Base-by-base conservation (phyloP, 768 basidiomycete species). In the Tylopilus plumbeoviolaceoides region DNA sequence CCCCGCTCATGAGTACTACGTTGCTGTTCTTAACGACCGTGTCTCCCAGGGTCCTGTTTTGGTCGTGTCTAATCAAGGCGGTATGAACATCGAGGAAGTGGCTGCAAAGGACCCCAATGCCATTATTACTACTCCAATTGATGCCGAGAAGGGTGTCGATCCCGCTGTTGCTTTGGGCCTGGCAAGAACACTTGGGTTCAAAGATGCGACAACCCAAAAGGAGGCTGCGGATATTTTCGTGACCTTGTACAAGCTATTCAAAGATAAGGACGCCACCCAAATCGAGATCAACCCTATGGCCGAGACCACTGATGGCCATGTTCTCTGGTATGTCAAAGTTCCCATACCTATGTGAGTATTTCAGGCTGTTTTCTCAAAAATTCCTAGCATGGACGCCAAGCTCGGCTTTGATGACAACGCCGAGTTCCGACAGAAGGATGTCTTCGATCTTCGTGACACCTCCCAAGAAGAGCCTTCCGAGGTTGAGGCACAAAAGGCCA, bases 11-110 rank as follows among this genome's bases (percentile, higher is more conserved):
- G 97, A 99, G 70, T 98, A 98, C 78, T 99, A 99, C 65, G 89
- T 95, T 47, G 97, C 97, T 14, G 83, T 98, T 30, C 82, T 99
- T 50, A 98, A 98, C 66, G 97, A 99, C 78, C 91, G 97, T 60
- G 82, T 81, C 14, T 76, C 87, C 7, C 86, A 92, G 55, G 87
- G 90, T 14, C 90, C 93, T 41, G 97, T 98, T 28, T 81, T 99
- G 44, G 95, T 99, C 49, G 87, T 87, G 18, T 98, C 97, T 41
- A 79, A 80, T 18, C 94, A 98, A 67, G 97, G 97, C 51, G 97
- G 97, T 52, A 99, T 99, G 97, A 98, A 98, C 73, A 99, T 99
- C 65, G 97, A 99, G 71, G 97, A 99, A 64, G 97, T 99, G 44
- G 97, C 97, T 25, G 91, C 91, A 28, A 92, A 95, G 61, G 92